phyloP scores from a whole-genome alignment of 768 basidiomycete species.

The Udeniomyces megalosporus region DNA sequence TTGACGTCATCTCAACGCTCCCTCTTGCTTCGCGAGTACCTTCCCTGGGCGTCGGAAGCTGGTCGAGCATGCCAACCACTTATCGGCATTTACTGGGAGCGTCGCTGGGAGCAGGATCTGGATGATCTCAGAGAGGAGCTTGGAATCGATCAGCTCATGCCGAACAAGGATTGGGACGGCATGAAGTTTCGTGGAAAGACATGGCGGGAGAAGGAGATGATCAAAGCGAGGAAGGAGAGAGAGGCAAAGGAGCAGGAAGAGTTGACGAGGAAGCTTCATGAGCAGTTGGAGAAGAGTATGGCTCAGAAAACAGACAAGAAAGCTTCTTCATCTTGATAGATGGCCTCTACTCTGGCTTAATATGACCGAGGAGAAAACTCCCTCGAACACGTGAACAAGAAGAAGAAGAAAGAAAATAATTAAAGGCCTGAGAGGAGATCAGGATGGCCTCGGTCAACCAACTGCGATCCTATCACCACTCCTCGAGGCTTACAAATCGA shows the following conservation, averaged over 20 bases:
- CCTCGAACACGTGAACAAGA: too few relatives aligned
- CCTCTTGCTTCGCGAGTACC: constrained; percentile 58
- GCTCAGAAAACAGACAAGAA: too few relatives aligned
- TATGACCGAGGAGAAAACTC: too few relatives aligned
- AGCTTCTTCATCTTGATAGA: too few relatives aligned
- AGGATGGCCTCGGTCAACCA: too few relatives aligned
- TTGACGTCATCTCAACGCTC: constrained; percentile 41
- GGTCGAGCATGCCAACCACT: constrained; percentile 58
- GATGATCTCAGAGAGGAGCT: constrained; percentile 70
- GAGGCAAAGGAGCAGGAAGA: constrained; percentile 15
- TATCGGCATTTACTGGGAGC: constrained; percentile 90
- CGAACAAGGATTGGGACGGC: constrained; percentile 42
- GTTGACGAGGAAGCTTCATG: constrained; percentile 24
- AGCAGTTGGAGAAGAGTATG: constrained; percentile 16
- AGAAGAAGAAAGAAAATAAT: too few relatives aligned
- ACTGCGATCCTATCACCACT: too few relatives aligned
- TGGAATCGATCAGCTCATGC: constrained; percentile 37
- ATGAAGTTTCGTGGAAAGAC: constrained; percentile 52
- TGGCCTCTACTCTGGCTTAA: too few relatives aligned
- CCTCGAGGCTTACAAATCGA: too few relatives aligned
- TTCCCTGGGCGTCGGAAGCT: constrained; percentile 80
- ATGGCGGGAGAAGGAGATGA: constrained; percentile 46
- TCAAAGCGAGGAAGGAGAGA: constrained; percentile 32
- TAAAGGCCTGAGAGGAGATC: too few relatives aligned
- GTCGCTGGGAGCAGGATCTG: constrained; percentile 71